phyloP scores from a whole-genome alignment of 2,329 filamentous ascomycete species.

The Trichoderma endophyticum region DNA sequence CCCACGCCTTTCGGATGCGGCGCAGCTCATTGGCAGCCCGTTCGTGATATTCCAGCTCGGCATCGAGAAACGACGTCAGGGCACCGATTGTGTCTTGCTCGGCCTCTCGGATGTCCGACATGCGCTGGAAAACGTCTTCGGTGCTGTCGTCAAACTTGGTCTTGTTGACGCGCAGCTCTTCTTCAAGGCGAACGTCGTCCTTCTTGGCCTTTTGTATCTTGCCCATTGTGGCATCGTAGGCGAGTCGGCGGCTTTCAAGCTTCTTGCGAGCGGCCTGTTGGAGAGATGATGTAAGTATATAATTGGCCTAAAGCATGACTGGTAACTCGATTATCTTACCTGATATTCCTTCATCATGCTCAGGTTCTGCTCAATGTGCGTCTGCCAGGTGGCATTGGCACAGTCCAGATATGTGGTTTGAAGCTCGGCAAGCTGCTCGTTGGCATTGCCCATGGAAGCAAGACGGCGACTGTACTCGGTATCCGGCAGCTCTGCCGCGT shows the following conservation, averaged over 20 bases:
- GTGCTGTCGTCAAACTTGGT: conserved; percentile 95
- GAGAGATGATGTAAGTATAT: background rate
- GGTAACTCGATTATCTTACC: conserved; percentile 46
- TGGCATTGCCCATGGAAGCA: conserved; percentile 73
- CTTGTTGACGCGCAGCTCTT: conserved; percentile 85
- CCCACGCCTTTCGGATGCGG: conserved; percentile 48
- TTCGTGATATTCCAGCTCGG: conserved; percentile 88
- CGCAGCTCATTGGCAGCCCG: conserved; percentile 80
- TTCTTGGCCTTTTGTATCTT: conserved; percentile 94
- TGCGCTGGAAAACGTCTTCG: conserved; percentile 85
- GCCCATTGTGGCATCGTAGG: conserved; percentile 82
- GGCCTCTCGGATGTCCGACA: conserved; percentile 94
- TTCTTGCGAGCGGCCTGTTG: conserved; percentile 75
- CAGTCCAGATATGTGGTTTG: conserved; percentile 80
- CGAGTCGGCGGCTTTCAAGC: conserved; percentile 82
- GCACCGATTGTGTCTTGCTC: conserved; percentile 81
- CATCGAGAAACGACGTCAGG: conserved; percentile 77
- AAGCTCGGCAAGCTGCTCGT: conserved; percentile 80
- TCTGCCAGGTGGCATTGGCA: conserved; percentile 80
- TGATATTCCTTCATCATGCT: conserved; percentile 98
- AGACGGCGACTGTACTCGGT: conserved; percentile 90
- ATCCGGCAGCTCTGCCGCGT: conserved; percentile 87
- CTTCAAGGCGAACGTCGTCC: conserved; percentile 89
- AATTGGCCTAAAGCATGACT: background rate
- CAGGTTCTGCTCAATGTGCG: conserved; percentile 83